Conservation (phyloP, 345 rosid species). For the Citrus sp. region DNA sequence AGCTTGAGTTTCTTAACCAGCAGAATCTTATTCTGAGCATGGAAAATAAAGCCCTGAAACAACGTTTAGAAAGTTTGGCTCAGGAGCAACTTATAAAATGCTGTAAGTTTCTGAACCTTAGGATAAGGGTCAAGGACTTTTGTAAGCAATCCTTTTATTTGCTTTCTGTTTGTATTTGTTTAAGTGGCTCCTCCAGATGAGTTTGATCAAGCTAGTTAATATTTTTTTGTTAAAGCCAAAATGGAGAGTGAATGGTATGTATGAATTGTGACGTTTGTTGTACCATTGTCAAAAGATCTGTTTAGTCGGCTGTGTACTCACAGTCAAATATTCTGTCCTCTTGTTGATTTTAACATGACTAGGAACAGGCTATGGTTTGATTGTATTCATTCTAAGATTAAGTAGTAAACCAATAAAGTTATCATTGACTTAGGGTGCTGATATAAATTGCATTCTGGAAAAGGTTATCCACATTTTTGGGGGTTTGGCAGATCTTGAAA, state of each 20-base stretch:
- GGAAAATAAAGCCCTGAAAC: slow-evolving; percentile 90
- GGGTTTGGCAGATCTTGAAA: not conserved
- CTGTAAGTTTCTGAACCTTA: slow-evolving; percentile 44
- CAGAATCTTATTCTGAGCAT: slow-evolving; percentile 71
- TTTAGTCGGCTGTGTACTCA: not conserved
- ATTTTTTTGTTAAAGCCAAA: not conserved
- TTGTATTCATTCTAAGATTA: not conserved
- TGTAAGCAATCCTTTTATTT: not conserved
- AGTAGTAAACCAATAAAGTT: not conserved
- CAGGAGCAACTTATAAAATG: slow-evolving; percentile 81
- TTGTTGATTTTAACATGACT: not conserved
- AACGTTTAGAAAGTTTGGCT: slow-evolving; percentile 73
- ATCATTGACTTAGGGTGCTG: not conserved
- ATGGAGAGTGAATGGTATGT: not conserved
- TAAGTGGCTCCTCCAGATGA: not conserved
- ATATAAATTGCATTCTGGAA: not conserved
- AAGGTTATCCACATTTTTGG: not conserved
- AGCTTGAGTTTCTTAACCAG: slow-evolving; percentile 86
- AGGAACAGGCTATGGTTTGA: not conserved
- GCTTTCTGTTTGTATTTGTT: not conserved
- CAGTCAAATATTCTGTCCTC: not conserved
- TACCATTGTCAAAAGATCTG: not conserved
- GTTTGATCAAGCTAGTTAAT: not conserved
- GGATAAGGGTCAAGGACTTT: not conserved
- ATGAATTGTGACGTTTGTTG: not conserved